These are phyloP conservation scores for Trichosanthes truncata DNA, from an alignment of 306 rosid genomes.

Conservation along the genomic window DNA sequence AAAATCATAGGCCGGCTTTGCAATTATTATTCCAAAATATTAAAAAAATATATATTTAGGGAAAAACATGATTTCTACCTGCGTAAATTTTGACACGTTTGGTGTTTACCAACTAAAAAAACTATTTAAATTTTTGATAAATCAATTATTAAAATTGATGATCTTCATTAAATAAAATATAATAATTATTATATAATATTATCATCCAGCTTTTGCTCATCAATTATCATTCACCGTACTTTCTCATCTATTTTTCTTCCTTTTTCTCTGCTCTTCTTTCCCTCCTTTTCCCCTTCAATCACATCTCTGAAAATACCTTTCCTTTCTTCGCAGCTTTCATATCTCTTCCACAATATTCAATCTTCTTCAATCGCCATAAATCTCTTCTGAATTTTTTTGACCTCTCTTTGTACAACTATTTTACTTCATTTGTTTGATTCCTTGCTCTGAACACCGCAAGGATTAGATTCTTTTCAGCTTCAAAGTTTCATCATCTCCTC, in stretches of 20 bases:
- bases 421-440: not conserved
- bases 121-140: not conserved
- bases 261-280: not conserved
- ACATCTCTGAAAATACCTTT: not conserved
- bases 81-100: not conserved
- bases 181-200: not conserved
- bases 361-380: not conserved
- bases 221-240: slow-evolving; percentile 1
- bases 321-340: not conserved
- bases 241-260: slow-evolving; percentile 8
- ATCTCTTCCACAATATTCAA: too few relatives aligned
- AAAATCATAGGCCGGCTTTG: not conserved
- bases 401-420: not conserved
- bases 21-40: not conserved
- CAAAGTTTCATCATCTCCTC: not conserved
- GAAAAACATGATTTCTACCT: not conserved
- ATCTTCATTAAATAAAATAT: not conserved
- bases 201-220: not conserved
- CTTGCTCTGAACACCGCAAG: not conserved
- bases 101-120: not conserved
- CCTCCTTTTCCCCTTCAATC: not conserved
- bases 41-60: not conserved
- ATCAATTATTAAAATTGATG: not conserved
- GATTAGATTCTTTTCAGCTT: not conserved
- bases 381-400: not conserved